Conservation (phyloP, 164 flowering plant species). For the Paratinospora sagittata region DNA sequence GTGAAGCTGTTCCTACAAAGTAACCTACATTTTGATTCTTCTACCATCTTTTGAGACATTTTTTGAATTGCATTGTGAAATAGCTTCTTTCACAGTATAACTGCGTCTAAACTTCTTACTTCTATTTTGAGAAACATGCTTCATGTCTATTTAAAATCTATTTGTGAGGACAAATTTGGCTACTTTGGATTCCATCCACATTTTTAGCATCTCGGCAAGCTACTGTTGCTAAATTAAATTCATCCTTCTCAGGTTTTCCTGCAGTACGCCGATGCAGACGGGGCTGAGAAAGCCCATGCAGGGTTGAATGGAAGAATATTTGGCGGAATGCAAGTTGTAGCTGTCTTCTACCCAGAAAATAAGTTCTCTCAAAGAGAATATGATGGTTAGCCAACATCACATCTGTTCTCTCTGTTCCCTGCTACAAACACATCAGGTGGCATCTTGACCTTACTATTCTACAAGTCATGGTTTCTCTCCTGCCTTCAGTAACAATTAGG, state of each 20-base stretch:
- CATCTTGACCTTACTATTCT: neutral
- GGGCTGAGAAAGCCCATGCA: conserved; percentile 56
- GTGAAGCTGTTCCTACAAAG: too few relatives aligned
- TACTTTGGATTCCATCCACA: neutral
- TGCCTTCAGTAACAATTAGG: neutral
- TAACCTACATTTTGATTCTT: too few relatives aligned
- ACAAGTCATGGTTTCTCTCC: neutral
- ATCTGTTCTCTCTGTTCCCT: neutral
- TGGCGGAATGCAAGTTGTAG: conserved; percentile 74
- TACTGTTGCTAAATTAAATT: neutral
- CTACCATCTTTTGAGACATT: too few relatives aligned
- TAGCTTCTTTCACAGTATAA: too few relatives aligned
- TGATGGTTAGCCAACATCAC: neutral
- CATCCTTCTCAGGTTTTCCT: conserved; percentile 65
- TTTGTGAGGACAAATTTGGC: neutral
- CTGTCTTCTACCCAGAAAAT: conserved; percentile 68
- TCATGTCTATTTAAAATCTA: neutral
- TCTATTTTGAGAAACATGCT: neutral
- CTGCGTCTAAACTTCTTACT: too few relatives aligned
- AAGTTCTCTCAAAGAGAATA: conserved; percentile 50
- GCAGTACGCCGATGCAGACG: conserved; percentile 71
- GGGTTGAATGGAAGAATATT: conserved; percentile 86
- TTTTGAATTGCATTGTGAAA: too few relatives aligned
- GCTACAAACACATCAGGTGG: neutral
- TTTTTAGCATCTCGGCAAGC: neutral